Evolutionary conservation across 1,139 yeast genomes (phyloP).

Genomic region (Suhomyces guaymorum): DNA sequence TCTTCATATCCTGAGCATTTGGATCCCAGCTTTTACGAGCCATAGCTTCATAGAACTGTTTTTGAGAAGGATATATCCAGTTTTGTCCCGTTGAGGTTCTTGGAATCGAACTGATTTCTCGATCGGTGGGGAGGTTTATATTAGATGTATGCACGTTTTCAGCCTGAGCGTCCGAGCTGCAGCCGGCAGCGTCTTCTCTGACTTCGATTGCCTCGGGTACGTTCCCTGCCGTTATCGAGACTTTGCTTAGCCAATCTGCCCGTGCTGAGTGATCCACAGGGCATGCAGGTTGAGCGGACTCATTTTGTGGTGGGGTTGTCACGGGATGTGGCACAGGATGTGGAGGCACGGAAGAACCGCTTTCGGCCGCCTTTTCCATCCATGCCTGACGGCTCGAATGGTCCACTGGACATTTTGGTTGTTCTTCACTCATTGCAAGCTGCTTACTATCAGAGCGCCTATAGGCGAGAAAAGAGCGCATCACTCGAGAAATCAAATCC

Average conservation of each 20-base stretch:
- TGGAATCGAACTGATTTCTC: conserved; percentile 85
- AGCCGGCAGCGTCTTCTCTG: conserved; percentile 24
- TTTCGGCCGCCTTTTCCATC: conserved; percentile 36
- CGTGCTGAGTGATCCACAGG: conserved; percentile 30
- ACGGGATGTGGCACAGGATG: too few species aligned
- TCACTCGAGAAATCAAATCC: neutral
- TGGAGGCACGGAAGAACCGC: too few species aligned
- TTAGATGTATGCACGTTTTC: conserved; percentile 14
- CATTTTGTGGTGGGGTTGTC: too few species aligned
- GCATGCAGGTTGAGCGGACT: conserved; percentile 19
- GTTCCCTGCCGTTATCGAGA: conserved; percentile 31
- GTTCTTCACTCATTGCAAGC: conserved; percentile 17
- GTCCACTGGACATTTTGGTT: conserved; percentile 67
- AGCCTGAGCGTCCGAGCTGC: conserved; percentile 33
- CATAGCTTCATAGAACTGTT: conserved; percentile 95
- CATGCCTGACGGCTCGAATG: conserved; percentile 59
- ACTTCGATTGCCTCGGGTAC: conserved; percentile 44
- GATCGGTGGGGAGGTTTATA: conserved; percentile 56
- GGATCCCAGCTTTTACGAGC: conserved; percentile 88
- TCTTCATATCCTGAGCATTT: conserved; percentile 75
- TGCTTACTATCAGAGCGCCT: conserved; percentile 2
- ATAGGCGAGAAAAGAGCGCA: conserved; percentile 9
- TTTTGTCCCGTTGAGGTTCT: conserved; percentile 62
- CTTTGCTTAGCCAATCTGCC: conserved; percentile 26
- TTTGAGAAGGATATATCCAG: conserved; percentile 96